phyloP scores from a whole-genome alignment of 176 grass and related monocot genomes.

The Poa annua region DNA sequence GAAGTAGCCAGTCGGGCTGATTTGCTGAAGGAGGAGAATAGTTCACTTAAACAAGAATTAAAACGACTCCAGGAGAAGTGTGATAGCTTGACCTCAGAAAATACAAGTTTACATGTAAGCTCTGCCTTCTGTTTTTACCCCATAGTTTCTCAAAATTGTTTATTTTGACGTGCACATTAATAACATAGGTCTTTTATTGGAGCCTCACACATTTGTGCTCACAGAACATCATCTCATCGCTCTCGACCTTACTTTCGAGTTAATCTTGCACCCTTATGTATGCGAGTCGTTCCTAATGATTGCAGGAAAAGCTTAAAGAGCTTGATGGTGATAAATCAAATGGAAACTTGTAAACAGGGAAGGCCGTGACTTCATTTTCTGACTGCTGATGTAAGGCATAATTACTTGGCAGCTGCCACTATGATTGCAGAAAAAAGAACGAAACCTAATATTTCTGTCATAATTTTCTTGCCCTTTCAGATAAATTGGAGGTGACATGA shows the following conservation, averaged over 20 bases:
- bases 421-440: neutral
- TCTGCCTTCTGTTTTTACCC: slow-evolving; percentile 8
- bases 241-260: slow-evolving; percentile 27
- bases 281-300: slow-evolving; percentile 19
- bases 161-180: neutral
- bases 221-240: neutral
- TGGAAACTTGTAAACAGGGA: slow-evolving; percentile 52
- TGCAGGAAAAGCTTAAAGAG: slow-evolving; percentile 65
- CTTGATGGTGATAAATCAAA: slow-evolving; percentile 59
- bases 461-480: slow-evolving; percentile 33
- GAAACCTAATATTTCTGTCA: slow-evolving; percentile 8
- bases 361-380: slow-evolving; percentile 41
- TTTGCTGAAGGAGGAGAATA: slow-evolving; percentile 66
- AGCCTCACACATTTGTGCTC: slow-evolving; percentile 5
- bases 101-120: slow-evolving; percentile 63
- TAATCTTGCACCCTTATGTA: slow-evolving; percentile 5
- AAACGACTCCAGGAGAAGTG: slow-evolving; percentile 62
- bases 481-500: slow-evolving; percentile 51
- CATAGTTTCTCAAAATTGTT: neutral
- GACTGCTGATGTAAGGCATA: slow-evolving; percentile 60
- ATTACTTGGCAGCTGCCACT: slow-evolving; percentile 26
- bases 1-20: slow-evolving; percentile 61
- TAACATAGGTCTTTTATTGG: slow-evolving; percentile 11
- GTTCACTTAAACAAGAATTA: slow-evolving; percentile 65
- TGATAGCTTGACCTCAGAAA: slow-evolving; percentile 64